Percentiles rank a stretch among this genome's conserved stretches.
Conservation (phyloP, 2,329 filamentous ascomycete genomes). For the Teratosphaeria gauchensis region DNA sequence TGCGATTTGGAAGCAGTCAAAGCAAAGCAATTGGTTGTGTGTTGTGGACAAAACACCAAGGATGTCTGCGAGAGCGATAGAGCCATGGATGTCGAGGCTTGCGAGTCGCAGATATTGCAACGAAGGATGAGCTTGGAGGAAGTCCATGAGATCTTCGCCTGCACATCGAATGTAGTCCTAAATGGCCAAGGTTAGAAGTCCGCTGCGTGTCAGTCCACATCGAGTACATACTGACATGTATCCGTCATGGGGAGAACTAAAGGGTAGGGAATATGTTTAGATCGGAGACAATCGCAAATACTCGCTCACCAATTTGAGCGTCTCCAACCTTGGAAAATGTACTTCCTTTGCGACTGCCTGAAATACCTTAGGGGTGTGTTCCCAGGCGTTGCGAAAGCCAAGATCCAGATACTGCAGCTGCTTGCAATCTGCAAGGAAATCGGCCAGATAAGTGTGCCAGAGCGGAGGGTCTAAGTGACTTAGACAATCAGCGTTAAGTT, state of each 20-base stretch:
- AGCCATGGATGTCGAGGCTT: background rate
- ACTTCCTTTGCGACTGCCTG: background rate
- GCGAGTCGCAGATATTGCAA: background rate
- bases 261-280: too few relatives aligned
- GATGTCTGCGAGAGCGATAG: background rate
- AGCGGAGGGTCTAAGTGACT: background rate
- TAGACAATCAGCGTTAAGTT: background rate
- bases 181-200: background rate
- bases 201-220: too few relatives aligned
- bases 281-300: too few relatives aligned
- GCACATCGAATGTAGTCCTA: background rate
- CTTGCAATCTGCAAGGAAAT: background rate
- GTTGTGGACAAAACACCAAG: background rate
- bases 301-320: background rate
- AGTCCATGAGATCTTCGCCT: background rate
- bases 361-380: background rate
- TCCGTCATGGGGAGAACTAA: too few relatives aligned
- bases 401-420: background rate
- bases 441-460: background rate
- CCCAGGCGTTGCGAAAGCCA: background rate
- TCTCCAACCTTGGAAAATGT: background rate
- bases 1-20: background rate
- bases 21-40: background rate
- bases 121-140: background rate
- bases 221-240: too few relatives aligned